Evolutionary conservation across 345 rosid genomes (phyloP), one percentile per base, ranked within the genome.

Genomic region (Draba incana): DNA sequence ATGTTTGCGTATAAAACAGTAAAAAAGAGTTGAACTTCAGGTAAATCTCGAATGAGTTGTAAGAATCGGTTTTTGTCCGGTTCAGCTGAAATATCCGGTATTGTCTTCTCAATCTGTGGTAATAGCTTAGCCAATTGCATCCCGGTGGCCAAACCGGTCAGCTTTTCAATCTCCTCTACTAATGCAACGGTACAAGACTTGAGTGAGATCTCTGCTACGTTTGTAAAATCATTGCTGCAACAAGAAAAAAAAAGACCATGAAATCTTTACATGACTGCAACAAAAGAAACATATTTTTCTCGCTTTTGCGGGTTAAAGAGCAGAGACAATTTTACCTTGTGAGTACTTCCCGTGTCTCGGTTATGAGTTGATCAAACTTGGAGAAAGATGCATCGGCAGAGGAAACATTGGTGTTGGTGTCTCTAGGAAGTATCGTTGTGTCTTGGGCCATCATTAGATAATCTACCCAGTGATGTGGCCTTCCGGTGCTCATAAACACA

Each of bases 371-470:
- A 67, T 89, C 87, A 69, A 87, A 86, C 71, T 85, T 86, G 75
- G 85, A 70, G 46, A 70, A 43, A 35, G 75, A 75, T 46, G 13
- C 60, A 52, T 83, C 69, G 31, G 73, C 46, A 68, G 79, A 38
- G 8, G 74, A 43, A 20, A 54, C 75, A 24, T 77, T 82, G 7
- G 66, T 77, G 71, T 70, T 14, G 25, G 14, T 61, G 53, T 61
- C 43, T 30, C 54, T 62, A 15, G 66, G 66, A 62, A 30, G 24
- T 14, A 44, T 43, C 44, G 41, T 82, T 41, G 81, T 24, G 43
- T 91, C 88, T 64, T 64, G 84, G 24, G 88, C 88, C 92, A 89
- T 88, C 92, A 91, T 89, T 78, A 92, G 48, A 72, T 84, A 86
- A 68, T 82, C 85, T 79, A 84, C 81, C 98, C 99, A 94, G 74